Base-by-base conservation (phyloP, 345 rosid genomes). In the Pelargonium nanum region DNA sequence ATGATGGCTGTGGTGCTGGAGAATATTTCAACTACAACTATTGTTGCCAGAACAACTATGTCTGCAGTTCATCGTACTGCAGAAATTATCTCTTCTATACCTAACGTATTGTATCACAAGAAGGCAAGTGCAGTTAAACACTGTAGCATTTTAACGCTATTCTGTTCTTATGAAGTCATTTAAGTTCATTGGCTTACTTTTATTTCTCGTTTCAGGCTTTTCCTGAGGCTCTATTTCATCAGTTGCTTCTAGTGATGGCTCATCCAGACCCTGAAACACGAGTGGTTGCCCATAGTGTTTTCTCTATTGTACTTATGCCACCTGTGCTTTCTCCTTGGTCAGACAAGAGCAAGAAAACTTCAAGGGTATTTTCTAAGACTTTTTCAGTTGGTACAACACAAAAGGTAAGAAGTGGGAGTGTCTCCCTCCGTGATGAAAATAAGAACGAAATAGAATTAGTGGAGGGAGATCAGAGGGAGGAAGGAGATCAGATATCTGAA, bases 141-240 rank as follows among this genome's bases (percentile, higher is more conserved):
- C 15, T 40, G 15, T 40, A 40, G 15, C 9, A 40, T 56, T 50
- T 26, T 58, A 55, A 44, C 19, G 57, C 24, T 23, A 52, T 52
- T 54, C 32, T 24, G 25, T 19, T 61, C 45, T 56, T 62, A 50
- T 61, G 59, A 23, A 65, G 51, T 63, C 66, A 22, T 28, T 53
- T 19, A 55, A 59, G 59, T 56, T 59, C 66, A 26, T 67, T 66
- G 26, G 40, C 59, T 55, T 45, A 40, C 48, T 26, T 26, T n/a
- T 64, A 40, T 56, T 61, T 28, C 61, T 26, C 68, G 25, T 79
- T 66, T 60, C 83, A 91, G 98, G 83, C 90, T 70, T 91, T 91
- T 74, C 98, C 98, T 40, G 95, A 91, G 66, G 81, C 88, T 65
- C 71, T 91, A 50, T 88, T 91, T 81, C 98, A 91, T 65, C 94